A percentile compares a stretch with the other conserved stretches of the same genome.
phyloP scores from a whole-genome alignment of 495 filamentous ascomycete genomes.

The Pseudevernia furfuracea region DNA sequence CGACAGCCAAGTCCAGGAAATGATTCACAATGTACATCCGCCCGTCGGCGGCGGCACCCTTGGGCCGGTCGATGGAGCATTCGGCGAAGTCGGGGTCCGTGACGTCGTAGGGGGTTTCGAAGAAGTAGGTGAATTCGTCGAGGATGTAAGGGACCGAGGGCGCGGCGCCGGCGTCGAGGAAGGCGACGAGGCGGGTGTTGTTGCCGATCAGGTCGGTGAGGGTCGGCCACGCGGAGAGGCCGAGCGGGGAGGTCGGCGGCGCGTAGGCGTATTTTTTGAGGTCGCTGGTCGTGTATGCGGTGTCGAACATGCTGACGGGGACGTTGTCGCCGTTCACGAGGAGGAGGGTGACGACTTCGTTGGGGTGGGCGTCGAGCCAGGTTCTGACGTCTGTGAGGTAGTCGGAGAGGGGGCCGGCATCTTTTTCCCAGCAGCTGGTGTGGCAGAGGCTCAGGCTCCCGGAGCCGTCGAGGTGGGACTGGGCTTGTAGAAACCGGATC shows the following conservation, averaged over 20 bases:
- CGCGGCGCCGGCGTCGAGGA: conserved; percentile 50
- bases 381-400: conserved; percentile 50
- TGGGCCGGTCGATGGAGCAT: conserved; percentile 55
- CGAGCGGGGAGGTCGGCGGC: conserved; percentile 28
- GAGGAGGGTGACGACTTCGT: conserved; percentile 63
- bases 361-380: conserved; percentile 58
- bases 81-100: conserved; percentile 38
- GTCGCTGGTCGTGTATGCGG: conserved; percentile 46
- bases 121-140: conserved; percentile 60
- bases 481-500: conserved; percentile 60
- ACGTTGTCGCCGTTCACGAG: conserved; percentile 59
- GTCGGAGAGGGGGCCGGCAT: conserved; percentile 50
- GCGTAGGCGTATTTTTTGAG: conserved; percentile 51
- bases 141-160: conserved; percentile 51
- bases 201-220: conserved; percentile 51
- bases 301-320: conserved; percentile 41
- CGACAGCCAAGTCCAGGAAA: conserved; percentile 37
- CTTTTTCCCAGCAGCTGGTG: conserved; percentile 54
- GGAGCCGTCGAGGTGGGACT: conserved; percentile 49
- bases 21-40: conserved; percentile 52
- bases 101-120: conserved; percentile 61
- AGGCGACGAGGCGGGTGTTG: conserved; percentile 54
- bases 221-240: conserved; percentile 52
- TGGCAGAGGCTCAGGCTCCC: conserved; percentile 57
- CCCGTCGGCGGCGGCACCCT: conserved; percentile 25